Evolutionary conservation across 345 rosid genomes (phyloP), one percentile per base, ranked within the genome.

Genomic region (Erucastrum elatum): DNA sequence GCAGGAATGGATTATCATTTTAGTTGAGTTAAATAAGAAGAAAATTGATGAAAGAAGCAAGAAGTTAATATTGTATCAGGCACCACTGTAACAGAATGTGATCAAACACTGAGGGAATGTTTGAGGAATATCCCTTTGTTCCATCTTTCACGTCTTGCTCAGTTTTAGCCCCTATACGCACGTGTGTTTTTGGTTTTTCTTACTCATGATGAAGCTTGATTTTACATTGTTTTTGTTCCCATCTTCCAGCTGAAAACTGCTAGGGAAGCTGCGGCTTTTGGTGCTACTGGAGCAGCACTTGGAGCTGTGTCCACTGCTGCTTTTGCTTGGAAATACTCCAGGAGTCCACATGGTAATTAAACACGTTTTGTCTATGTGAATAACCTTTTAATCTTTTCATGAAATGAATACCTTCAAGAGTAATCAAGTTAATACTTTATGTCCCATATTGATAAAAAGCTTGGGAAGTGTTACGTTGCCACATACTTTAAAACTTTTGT

Each of bases 321-420:
- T 81, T 33, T 90, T 86, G 82, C 97, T 60, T 93, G 94, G 99
- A 93, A 89, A 79, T 93, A 96, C 82, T 95, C 97, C 2, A 88
- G 75, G 87, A 89, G 93, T 65, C 80, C 87, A 72, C 98, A 93
- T 84, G 98, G 99, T 95, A 87, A 5, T 29, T 0, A 6, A 49
- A 0, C 6, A 0, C 6, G 35, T 53, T 29, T 56, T 17, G 71
- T 62, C 34, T 51, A 16, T 66, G 5, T 37, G 9, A 31, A 39
- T 64, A 12, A 33, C 13, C 13, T 7, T 30, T 17, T 16, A 16
- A 4, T 34, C 68, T 44, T 39, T 16, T 13, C 1, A 3, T 21
- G 1, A 31, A 26, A 61, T 31, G n/a, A 64, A 64, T 2, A 34
- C 1, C 10, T 34, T n/a, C 5, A 0, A 6, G 66, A 6, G 66